Conservation (phyloP, 495 filamentous ascomycete species). For the Astrothelium macrocarpum region DNA sequence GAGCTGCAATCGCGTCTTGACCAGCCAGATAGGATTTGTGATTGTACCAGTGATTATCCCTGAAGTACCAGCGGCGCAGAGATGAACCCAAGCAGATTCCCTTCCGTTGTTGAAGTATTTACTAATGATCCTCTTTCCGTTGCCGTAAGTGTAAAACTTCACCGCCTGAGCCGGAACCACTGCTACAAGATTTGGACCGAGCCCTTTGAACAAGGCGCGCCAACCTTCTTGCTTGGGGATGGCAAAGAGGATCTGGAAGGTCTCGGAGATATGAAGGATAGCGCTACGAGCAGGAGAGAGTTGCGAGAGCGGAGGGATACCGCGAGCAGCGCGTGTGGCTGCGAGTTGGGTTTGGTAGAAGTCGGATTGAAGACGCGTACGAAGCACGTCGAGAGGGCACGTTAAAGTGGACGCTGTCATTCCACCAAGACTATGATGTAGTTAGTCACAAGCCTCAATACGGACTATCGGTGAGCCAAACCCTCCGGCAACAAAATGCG, state of each 20-base stretch:
- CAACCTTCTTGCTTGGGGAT: conserved; percentile 72
- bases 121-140: conserved; percentile 68
- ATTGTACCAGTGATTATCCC: conserved; percentile 74
- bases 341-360: conserved; percentile 68
- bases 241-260: conserved; percentile 65
- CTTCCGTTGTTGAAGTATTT: conserved; percentile 53
- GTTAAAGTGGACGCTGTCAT: conserved; percentile 83
- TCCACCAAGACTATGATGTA: conserved; percentile 56
- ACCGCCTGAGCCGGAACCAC: conserved; percentile 80
- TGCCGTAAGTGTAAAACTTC: conserved; percentile 84
- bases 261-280: conserved; percentile 61
- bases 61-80: conserved; percentile 60
- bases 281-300: conserved; percentile 40
- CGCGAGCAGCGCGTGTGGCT: conserved; percentile 37
- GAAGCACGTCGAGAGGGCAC: conserved; percentile 80
- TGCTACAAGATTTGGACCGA: conserved; percentile 78
- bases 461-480: conserved; percentile 27
- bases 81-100: conserved; percentile 62
- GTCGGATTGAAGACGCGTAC: conserved; percentile 81
- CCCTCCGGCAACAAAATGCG: conserved; percentile 83
- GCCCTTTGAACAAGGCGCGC: conserved; percentile 78
- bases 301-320: conserved; percentile 37
- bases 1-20: conserved; percentile 83
- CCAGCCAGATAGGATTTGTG: conserved; percentile 87
- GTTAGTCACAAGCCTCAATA: conserved; percentile 15